Conservation (phyloP, 345 rosid species). For the Mallotus nudiflorus region DNA sequence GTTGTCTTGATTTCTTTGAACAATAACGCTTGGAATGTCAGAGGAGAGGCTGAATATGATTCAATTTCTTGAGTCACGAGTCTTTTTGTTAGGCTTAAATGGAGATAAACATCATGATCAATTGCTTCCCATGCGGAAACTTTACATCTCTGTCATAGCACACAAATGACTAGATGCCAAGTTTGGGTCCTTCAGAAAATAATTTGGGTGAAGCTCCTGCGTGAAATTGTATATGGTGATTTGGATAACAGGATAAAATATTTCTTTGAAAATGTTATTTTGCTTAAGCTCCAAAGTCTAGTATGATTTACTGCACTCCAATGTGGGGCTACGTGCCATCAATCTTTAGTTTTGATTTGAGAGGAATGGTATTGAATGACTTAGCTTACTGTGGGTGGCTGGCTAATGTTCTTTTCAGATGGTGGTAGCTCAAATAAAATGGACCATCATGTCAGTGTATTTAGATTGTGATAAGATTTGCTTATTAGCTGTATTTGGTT, state of each 20-base stretch:
- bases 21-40: neutral
- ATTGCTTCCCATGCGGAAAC: neutral
- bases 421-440: neutral
- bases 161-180: too few relatives aligned
- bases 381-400: neutral
- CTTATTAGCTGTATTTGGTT: neutral
- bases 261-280: neutral
- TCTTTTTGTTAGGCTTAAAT: neutral
- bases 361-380: constrained; percentile 3
- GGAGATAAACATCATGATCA: neutral
- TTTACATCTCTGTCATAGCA: neutral
- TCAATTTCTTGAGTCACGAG: too few relatives aligned
- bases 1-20: neutral
- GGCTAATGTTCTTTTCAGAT: neutral
- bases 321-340: constrained; percentile 10
- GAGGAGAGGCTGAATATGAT: neutral
- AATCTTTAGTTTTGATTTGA: neutral
- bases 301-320: neutral
- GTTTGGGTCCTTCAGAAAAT: too few relatives aligned
- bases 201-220: too few relatives aligned
- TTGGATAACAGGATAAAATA: too few relatives aligned
- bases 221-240: neutral
- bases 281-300: neutral
- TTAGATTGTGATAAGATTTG: constrained; percentile 6
- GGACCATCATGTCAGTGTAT: neutral